Evolutionary conservation across 371 early-diverging fungal species (phyloP).

Genomic region (Rhizopus arrhizus): DNA sequence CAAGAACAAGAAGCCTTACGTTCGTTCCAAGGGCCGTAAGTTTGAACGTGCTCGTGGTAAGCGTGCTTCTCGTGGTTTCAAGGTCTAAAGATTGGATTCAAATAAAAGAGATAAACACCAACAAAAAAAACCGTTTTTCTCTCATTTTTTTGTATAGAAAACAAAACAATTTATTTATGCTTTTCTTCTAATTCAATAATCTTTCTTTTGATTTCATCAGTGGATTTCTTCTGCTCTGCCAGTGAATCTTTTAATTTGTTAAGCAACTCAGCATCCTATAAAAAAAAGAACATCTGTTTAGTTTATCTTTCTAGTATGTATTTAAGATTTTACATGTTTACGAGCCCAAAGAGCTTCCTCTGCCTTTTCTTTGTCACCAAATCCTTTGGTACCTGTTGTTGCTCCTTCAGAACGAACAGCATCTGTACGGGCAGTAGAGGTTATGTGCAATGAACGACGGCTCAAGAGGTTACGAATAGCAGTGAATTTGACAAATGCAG

Average conservation of each 20-base stretch:
- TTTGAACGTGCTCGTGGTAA: conserved; percentile 99
- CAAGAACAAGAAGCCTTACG: conserved; percentile 86
- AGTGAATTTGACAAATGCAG: no score
- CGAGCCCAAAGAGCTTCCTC: conserved; percentile 32
- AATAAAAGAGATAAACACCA: neutral
- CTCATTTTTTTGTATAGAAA: neutral
- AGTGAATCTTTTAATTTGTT: conserved; percentile 17
- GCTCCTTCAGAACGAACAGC: conserved; percentile 24
- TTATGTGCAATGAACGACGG: no score
- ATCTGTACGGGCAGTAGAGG: conserved; percentile 8
- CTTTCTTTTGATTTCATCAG: conserved; percentile 25
- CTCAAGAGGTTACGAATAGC: no score
- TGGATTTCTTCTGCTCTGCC: conserved; percentile 10
- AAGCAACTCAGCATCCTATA: conserved; percentile 26
- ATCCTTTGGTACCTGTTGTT: conserved; percentile 13
- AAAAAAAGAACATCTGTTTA: neutral
- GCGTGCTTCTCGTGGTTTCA: conserved; percentile 94
- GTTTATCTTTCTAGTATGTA: neutral
- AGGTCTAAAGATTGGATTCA: conserved; percentile 63
- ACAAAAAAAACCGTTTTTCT: neutral
- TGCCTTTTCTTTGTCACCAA: conserved; percentile 32
- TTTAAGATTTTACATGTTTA: conserved; percentile 20
- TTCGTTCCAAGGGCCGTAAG: conserved; percentile 99
- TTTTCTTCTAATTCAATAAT: conserved; percentile 29
- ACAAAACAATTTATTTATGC: neutral